Evolutionary conservation across 2,329 filamentous ascomycete species (phyloP).

Genomic region (Colletotrichum sp.): DNA sequence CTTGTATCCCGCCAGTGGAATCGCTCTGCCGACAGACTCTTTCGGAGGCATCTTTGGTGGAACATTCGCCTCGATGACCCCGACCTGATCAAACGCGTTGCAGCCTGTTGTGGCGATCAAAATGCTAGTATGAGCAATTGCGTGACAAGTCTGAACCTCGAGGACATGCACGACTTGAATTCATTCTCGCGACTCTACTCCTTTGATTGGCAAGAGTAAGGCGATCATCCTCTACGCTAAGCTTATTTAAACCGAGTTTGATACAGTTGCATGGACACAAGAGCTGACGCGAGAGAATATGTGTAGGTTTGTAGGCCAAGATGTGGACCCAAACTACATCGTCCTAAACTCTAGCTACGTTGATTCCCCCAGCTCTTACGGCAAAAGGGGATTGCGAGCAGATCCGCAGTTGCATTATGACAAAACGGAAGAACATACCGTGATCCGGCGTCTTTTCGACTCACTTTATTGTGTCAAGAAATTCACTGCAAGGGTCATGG

Average conservation of each 20-base stretch:
- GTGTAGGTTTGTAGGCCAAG: background rate
- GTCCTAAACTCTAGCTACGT: background rate
- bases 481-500: background rate
- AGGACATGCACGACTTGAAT: background rate
- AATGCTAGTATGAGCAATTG: background rate
- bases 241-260: no score
- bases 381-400: background rate
- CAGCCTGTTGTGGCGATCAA: background rate
- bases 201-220: background rate
- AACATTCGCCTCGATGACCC: background rate
- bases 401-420: background rate
- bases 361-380: background rate
- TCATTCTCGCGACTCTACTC: background rate
- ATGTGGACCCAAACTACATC: background rate
- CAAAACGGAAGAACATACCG: background rate
- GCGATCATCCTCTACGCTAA: accelerated
- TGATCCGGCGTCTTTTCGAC: background rate
- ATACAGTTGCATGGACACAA: accelerated
- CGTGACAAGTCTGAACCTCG: background rate
- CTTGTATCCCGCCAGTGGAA: background rate
- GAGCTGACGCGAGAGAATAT: background rate
- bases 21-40: background rate
- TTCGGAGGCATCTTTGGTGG: background rate
- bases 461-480: background rate
- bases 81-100: background rate